phyloP scores from a whole-genome alignment of 2,329 filamentous ascomycete genomes.

The Penicillium hordei region DNA sequence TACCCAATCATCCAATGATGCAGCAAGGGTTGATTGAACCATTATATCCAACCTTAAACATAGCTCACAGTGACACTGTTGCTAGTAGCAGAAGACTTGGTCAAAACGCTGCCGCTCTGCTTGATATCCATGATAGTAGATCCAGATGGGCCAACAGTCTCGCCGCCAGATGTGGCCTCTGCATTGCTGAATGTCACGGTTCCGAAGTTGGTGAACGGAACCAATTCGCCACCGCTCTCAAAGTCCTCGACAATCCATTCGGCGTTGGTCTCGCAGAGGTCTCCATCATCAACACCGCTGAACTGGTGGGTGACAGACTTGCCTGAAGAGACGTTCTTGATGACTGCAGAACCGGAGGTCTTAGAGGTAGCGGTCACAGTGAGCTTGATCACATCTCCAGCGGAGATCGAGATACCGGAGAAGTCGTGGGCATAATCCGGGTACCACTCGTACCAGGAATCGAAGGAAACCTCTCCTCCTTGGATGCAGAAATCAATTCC shows the following conservation, averaged over 20 bases:
- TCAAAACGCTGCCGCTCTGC: slow-evolving; percentile 39
- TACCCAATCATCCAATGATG: not conserved
- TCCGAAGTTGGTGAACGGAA: slow-evolving; percentile 50
- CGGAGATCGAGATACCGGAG: slow-evolving; percentile 43
- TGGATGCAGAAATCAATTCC: slow-evolving; percentile 55
- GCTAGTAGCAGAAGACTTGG: slow-evolving; percentile 18
- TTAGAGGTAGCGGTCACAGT: slow-evolving; percentile 43
- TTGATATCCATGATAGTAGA: slow-evolving; percentile 48
- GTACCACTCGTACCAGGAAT: slow-evolving; percentile 62
- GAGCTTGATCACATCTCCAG: slow-evolving; percentile 45
- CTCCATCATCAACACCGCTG: slow-evolving; percentile 35
- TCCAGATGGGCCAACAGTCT: slow-evolving; percentile 35
- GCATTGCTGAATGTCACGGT: slow-evolving; percentile 48
- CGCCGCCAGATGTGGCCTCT: slow-evolving; percentile 31
- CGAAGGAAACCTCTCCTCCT: slow-evolving; percentile 44
- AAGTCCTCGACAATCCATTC: slow-evolving; percentile 63
- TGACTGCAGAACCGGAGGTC: slow-evolving; percentile 42
- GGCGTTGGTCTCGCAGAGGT: slow-evolving; percentile 56
- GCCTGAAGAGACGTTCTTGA: slow-evolving; percentile 53
- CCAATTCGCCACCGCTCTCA: slow-evolving; percentile 35
- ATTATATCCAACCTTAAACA: not conserved
- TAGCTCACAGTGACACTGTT: slow-evolving; percentile 1
- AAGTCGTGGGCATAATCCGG: slow-evolving; percentile 56
- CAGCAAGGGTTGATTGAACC: not conserved
- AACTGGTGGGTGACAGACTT: slow-evolving; percentile 53